Conservation (phyloP, 2,329 filamentous ascomycete genomes). For the Ceratocystis eucalypticola region DNA sequence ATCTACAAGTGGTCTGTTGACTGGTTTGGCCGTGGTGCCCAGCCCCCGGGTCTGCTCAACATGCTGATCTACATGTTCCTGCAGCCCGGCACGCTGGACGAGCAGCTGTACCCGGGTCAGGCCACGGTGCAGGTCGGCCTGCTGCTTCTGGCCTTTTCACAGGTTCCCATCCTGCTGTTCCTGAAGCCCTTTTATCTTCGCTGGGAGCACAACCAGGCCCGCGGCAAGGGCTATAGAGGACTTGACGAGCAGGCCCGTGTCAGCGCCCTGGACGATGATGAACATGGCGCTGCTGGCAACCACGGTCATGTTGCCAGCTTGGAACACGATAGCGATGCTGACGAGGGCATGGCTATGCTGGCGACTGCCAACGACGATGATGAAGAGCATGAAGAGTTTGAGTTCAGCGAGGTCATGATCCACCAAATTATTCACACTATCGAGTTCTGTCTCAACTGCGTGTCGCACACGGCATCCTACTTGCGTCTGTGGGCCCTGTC, state of each 20-base stretch:
- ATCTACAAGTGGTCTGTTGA: constrained; percentile 95
- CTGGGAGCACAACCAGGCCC: constrained; percentile 81
- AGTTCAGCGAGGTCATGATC: constrained; percentile 95
- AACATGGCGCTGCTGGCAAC: constrained; percentile 45
- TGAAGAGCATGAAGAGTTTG: constrained; percentile 89
- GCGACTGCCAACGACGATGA: constrained; percentile 56
- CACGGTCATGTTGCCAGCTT: constrained; percentile 1
- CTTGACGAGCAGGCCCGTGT: constrained; percentile 81
- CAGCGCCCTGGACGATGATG: constrained; percentile 80
- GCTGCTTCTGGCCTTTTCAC: constrained; percentile 65
- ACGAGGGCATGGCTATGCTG: constrained; percentile 76
- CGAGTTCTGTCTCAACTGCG: constrained; percentile 97
- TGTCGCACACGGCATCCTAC: constrained; percentile 97
- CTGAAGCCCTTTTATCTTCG: constrained; percentile 92
- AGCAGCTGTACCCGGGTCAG: constrained; percentile 68
- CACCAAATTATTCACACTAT: constrained; percentile 99
- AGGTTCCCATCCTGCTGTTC: constrained; percentile 84
- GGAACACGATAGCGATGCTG: constrained; percentile 52
- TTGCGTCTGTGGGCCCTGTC: constrained; percentile 96
- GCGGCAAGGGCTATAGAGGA: constrained; percentile 79
- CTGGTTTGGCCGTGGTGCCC: constrained; percentile 51
- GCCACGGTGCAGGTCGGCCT: constrained; percentile 60
- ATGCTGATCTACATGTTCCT: constrained; percentile 99
- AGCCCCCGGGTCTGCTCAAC: constrained; percentile 81
- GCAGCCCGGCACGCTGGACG: constrained; percentile 60